Evolutionary conservation across 1,284 basidiomycete species (phyloP).

Genomic region (Mrakiaceae sp.): DNA sequence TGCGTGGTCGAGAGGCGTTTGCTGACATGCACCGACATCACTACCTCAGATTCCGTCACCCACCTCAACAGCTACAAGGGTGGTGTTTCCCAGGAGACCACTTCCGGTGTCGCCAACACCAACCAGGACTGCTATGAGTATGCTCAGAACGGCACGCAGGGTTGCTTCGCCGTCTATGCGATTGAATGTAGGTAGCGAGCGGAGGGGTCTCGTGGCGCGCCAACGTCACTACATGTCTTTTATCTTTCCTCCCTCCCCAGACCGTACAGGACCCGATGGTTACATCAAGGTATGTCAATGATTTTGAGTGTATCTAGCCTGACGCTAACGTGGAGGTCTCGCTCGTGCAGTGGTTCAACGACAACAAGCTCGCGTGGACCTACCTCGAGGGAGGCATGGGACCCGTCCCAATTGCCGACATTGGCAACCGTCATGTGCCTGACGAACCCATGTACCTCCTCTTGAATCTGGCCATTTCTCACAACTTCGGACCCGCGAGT

Average conservation of each 20-base stretch:
- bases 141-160: constrained; percentile 29
- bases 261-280: constrained; percentile 35
- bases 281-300: constrained; percentile 42
- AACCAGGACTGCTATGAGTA: constrained; percentile 36
- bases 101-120: constrained; percentile 44
- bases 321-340: background rate
- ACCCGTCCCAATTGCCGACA: constrained; percentile 52
- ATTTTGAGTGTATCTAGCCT: background rate
- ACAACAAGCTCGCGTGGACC: constrained; percentile 54
- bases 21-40: constrained; percentile 25
- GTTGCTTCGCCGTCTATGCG: constrained; percentile 44
- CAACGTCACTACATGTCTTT: background rate
- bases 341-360: constrained; percentile 50
- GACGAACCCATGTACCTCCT: constrained; percentile 76
- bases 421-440: constrained; percentile 60
- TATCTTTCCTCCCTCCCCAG: background rate
- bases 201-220: background rate
- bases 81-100: constrained; percentile 46
- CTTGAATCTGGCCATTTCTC: constrained; percentile 62
- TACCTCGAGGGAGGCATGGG: constrained; percentile 43
- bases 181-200: constrained; percentile 18
- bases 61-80: constrained; percentile 42
- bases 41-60: constrained; percentile 39
- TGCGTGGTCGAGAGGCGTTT: background rate
- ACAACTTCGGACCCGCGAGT: constrained; percentile 48